Base-by-base conservation (phyloP, 2,329 filamentous ascomycete genomes). In the Phialemoniopsis sp. region DNA sequence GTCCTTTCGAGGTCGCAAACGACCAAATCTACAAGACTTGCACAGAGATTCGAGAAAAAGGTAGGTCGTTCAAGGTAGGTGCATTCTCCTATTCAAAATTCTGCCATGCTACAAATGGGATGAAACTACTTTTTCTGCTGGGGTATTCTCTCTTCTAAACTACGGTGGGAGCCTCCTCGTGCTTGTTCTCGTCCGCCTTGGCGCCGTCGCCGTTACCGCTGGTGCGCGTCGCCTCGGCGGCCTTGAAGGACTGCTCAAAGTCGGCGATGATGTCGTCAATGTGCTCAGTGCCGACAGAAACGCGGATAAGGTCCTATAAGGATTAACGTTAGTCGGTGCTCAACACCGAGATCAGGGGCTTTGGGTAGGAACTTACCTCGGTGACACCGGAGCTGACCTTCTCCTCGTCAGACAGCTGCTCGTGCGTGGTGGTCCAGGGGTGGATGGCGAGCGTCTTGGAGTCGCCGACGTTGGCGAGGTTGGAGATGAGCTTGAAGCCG, bases 241-340 rank as follows among this genome's bases (percentile, higher is more conserved):
- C 73, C 57, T 80, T 76, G 65, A 96, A 94, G 0, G 87, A 87
- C 71, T 95, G 90, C 63, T 91, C 85, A 59, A 97, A 96, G 66
- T 97, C 91, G 52, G 82, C 85, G 57, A 95, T 93, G 55, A 97
- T 96, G 57, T 97, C 91, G 68, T 95, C 90, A 59, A 97, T 95
- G 62, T 96, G 89, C 69, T 97, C 91, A 1, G 86, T 95, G 38
- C 91, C 91, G 43, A 96, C 90, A 0, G 90, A 96, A 56, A 97
- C 93, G 46, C 91, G 87, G 63, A 97, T 95, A 30, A 90, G 80
- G 57, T 95, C 91, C 75, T 89, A 60, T 15, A 13, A 26, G 21
- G 10, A 26, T 32, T 21, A 10, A 18, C 12, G 18, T 31, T 14
- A 33, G 29, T 13, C 2, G 1, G 31, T 5, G 13, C 48, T 33